These are phyloP conservation scores for Xylaria sp. DNA, from an alignment of 2,329 filamentous ascomycete genomes.

Conservation along the genomic window DNA sequence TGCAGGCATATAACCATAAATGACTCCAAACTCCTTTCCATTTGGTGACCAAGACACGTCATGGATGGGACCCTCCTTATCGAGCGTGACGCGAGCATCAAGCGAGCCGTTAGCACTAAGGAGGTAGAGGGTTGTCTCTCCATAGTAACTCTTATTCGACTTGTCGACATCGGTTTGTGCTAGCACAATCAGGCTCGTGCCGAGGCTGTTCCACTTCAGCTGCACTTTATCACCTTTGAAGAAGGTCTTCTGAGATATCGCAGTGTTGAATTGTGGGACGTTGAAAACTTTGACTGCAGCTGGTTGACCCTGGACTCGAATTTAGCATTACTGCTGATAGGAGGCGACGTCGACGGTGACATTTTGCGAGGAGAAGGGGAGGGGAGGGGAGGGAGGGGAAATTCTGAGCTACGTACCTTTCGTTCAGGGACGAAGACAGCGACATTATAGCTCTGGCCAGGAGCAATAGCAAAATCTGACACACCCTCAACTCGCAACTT, in stretches of 20 bases:
- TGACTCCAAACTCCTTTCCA: constrained; percentile 95
- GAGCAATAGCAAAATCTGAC: constrained; percentile 87
- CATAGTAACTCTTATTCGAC: constrained; percentile 99
- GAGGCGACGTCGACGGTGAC: background rate
- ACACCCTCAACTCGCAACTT: constrained; percentile 94
- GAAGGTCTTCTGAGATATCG: constrained; percentile 97
- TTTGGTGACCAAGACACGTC: constrained; percentile 99
- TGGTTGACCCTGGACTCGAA: constrained; percentile 77
- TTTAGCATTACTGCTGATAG: constrained; percentile 15
- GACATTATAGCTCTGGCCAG: constrained; percentile 89
- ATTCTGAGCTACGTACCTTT: constrained; percentile 70
- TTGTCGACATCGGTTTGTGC: constrained; percentile 98
- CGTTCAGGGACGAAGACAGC: constrained; percentile 96
- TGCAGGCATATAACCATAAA: constrained; percentile 99
- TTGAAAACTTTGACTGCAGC: constrained; percentile 95
- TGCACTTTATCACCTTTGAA: constrained; percentile 99
- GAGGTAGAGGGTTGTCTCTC: constrained; percentile 96
- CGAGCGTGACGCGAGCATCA: constrained; percentile 89
- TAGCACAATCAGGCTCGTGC: constrained; percentile 91
- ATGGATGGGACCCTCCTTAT: constrained; percentile 98
- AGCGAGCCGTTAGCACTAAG: constrained; percentile 91
- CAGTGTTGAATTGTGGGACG: constrained; percentile 83
- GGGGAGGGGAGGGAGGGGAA: no score
- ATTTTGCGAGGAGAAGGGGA: no score
- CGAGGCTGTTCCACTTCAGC: constrained; percentile 95